Evolutionary conservation across 257 asterid genomes (phyloP).

Genomic region (Solanum gandarillasii): DNA sequence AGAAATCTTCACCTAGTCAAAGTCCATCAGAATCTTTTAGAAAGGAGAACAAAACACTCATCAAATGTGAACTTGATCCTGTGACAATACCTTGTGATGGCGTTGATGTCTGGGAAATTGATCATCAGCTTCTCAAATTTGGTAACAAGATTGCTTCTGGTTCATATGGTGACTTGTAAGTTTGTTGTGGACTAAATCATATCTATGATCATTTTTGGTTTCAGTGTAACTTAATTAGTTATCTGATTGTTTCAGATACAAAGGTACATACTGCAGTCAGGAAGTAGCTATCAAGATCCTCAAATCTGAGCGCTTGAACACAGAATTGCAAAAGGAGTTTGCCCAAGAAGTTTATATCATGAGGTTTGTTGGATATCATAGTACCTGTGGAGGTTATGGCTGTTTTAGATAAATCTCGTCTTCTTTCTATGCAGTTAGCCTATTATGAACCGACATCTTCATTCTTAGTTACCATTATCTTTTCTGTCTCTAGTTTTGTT

Average conservation of each 20-base stretch:
- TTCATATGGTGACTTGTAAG: slow-evolving; percentile 45
- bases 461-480: not conserved
- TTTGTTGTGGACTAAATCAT: not conserved
- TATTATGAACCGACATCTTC: not conserved
- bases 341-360: slow-evolving; percentile 95
- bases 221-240: not conserved
- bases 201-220: slow-evolving; percentile 1
- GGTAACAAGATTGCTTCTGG: slow-evolving; percentile 39
- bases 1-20: slow-evolving; percentile 29
- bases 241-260: slow-evolving; percentile 46
- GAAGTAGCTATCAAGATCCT: slow-evolving; percentile 96
- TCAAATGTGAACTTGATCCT: slow-evolving; percentile 29
- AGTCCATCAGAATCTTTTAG: slow-evolving; percentile 16
- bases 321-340: slow-evolving; percentile 85
- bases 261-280: slow-evolving; percentile 79
- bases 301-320: slow-evolving; percentile 75
- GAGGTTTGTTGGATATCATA: slow-evolving; percentile 47
- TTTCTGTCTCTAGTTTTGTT: not conserved
- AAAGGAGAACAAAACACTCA: slow-evolving; percentile 4
- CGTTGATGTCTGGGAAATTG: slow-evolving; percentile 45
- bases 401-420: not conserved
- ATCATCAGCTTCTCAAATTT: slow-evolving; percentile 25
- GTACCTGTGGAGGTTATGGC: not conserved
- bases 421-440: not conserved
- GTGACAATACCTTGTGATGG: slow-evolving; percentile 36